A percentile compares a stretch with the other conserved stretches of the same genome.
Evolutionary conservation across 768 basidiomycete genomes (phyloP).

Genomic region (Amyloporia xantha): DNA sequence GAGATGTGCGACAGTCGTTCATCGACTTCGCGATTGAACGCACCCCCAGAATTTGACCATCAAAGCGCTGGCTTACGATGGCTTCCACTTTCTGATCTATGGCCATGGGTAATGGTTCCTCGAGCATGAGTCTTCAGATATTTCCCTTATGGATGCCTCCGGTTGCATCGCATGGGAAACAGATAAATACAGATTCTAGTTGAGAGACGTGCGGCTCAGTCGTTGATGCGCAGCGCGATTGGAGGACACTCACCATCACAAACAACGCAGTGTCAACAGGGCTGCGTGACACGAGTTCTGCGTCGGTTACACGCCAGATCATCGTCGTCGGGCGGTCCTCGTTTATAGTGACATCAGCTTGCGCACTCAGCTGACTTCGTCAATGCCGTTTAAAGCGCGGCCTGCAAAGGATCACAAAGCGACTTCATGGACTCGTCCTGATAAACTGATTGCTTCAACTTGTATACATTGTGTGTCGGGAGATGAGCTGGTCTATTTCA

Average conservation of each 20-base stretch:
- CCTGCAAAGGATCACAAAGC: constrained; percentile 15
- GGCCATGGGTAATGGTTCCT: neutral
- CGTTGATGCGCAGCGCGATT: too few relatives aligned
- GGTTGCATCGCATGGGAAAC: constrained; percentile 17
- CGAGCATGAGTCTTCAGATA: neutral
- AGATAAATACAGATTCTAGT: constrained; percentile 18
- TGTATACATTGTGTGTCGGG: constrained; percentile 25
- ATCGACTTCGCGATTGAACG: neutral
- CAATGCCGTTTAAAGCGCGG: neutral
- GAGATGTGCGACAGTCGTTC: neutral
- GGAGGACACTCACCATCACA: constrained; percentile 14
- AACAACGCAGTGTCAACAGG: constrained; percentile 27
- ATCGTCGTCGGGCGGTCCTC: neutral
- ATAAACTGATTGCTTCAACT: constrained; percentile 18
- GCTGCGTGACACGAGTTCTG: constrained; percentile 13
- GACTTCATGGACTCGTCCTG: constrained; percentile 10
- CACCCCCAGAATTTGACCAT: neutral
- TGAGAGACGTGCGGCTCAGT: too few relatives aligned
- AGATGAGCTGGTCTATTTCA: too few relatives aligned
- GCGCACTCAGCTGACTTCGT: neutral
- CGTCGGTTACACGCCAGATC: constrained; percentile 18
- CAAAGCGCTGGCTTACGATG: neutral
- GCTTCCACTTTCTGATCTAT: neutral
- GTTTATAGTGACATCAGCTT: neutral
- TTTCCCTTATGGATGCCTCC: neutral